Evolutionary conservation across 2,329 filamentous ascomycete genomes (phyloP).

Genomic region (Diaporthe citriasiana): DNA sequence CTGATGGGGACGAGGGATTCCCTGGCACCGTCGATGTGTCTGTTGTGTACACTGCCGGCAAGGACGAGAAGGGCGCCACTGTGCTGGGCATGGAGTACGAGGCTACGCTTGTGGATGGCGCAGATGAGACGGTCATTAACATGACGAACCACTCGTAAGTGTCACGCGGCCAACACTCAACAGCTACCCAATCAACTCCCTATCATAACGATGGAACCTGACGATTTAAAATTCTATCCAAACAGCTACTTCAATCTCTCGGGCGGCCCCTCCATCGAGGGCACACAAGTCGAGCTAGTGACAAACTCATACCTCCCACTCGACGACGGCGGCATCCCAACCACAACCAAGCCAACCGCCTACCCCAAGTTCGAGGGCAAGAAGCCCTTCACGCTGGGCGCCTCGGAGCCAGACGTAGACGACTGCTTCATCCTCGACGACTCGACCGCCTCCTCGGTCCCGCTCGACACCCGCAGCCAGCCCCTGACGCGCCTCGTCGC

Average conservation of each 20-base stretch:
- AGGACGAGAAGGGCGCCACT: constrained; percentile 69
- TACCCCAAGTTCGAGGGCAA: constrained; percentile 77
- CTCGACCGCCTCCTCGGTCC: constrained; percentile 67
- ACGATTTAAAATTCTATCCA: not conserved
- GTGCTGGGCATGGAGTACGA: constrained; percentile 92
- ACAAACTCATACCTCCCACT: constrained; percentile 79
- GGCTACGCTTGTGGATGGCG: constrained; percentile 82
- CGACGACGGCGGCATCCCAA: constrained; percentile 81
- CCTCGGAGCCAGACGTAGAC: constrained; percentile 82
- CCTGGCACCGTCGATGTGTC: constrained; percentile 85
- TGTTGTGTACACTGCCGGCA: constrained; percentile 84
- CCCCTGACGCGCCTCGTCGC: constrained; percentile 77
- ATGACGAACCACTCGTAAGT: constrained; percentile 93
- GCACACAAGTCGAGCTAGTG: constrained; percentile 76
- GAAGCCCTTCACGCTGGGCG: constrained; percentile 79
- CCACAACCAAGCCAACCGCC: constrained; percentile 70
- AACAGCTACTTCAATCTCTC: constrained; percentile 76
- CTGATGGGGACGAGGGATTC: constrained; percentile 90
- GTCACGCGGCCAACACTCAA: not conserved
- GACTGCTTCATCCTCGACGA: constrained; percentile 88
- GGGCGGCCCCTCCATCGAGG: constrained; percentile 65
- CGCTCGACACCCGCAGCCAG: constrained; percentile 74
- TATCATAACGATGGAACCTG: not conserved
- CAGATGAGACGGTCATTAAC: constrained; percentile 91
- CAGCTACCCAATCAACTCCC: not conserved